Evolutionary conservation across 148 eudicot species (phyloP).

Genomic region (Rhododendron ferrugineum): DNA sequence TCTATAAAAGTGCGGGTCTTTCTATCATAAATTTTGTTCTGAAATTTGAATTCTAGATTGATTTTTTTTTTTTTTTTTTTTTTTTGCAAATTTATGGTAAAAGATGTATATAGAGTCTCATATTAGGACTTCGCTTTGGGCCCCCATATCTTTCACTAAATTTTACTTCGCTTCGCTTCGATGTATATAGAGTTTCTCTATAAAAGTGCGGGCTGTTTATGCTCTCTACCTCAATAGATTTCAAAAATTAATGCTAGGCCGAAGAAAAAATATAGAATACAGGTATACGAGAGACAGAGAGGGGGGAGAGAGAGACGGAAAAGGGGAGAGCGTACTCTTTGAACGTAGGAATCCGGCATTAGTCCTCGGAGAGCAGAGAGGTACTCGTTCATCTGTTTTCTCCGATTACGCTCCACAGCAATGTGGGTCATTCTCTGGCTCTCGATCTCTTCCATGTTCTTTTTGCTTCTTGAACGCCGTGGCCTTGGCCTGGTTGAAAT

Average conservation of each 20-base stretch:
- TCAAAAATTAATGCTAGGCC: neutral
- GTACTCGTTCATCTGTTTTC: constrained; percentile 73
- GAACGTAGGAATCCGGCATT: constrained; percentile 64
- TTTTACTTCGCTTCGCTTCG: no score
- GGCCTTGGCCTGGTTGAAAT: constrained; percentile 26
- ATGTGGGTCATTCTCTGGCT: constrained; percentile 78
- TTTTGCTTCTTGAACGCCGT: constrained; percentile 31
- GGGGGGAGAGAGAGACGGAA: neutral
- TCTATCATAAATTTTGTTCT: no score
- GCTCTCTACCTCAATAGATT: neutral
- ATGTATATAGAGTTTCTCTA: no score
- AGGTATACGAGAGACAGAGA: no score
- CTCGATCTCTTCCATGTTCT: constrained; percentile 58
- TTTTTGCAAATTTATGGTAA: no score
- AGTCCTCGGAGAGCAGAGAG: constrained; percentile 37
- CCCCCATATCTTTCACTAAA: no score
- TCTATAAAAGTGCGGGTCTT: no score
- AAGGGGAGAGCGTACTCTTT: constrained; percentile 33
- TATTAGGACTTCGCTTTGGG: no score
- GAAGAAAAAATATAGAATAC: neutral
- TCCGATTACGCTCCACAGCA: constrained; percentile 57
- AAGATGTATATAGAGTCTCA: no score
- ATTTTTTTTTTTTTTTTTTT: no score
- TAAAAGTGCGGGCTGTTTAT: neutral
- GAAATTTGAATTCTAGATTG: no score